phyloP scores from a whole-genome alignment of 805 yeast species.

The Metschnikowia colocasiae region DNA sequence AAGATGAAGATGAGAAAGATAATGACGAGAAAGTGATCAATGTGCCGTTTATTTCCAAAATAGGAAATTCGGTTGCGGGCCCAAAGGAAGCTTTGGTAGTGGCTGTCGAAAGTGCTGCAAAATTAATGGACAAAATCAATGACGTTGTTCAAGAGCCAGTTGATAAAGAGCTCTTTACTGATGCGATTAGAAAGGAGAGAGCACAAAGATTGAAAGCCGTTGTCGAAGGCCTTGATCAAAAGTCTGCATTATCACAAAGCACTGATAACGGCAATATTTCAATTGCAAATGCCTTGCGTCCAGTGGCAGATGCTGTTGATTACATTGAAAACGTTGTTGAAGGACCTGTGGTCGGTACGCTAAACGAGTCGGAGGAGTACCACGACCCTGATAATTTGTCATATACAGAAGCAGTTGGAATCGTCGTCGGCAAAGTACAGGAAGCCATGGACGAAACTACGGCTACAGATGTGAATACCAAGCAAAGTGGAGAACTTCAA shows the following conservation, averaged over 20 bases:
- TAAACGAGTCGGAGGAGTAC: background rate
- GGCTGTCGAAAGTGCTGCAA: background rate
- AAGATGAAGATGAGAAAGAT: background rate
- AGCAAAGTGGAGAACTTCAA: background rate
- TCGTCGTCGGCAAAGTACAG: background rate
- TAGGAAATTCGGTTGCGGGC: background rate
- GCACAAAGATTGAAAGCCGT: background rate
- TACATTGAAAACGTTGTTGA: background rate
- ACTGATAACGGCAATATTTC: background rate
- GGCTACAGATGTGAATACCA: background rate
- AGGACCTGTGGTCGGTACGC: background rate
- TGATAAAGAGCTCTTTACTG: background rate
- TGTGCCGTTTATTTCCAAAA: background rate
- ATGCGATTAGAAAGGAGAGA: background rate
- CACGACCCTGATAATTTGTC: background rate
- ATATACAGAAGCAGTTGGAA: background rate
- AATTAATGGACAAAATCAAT: background rate
- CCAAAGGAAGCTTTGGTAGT: background rate
- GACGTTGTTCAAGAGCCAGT: slow-evolving; percentile 3
- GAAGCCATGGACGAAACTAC: background rate
- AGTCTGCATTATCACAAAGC: background rate
- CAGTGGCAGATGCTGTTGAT: background rate
- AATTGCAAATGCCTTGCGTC: background rate
- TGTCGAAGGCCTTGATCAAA: background rate
- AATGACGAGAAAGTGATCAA: background rate